Evolutionary conservation across 208 protist genomes (phyloP), one percentile per base, ranked within the genome.

Genomic region (Trypanosoma cruzi): DNA sequence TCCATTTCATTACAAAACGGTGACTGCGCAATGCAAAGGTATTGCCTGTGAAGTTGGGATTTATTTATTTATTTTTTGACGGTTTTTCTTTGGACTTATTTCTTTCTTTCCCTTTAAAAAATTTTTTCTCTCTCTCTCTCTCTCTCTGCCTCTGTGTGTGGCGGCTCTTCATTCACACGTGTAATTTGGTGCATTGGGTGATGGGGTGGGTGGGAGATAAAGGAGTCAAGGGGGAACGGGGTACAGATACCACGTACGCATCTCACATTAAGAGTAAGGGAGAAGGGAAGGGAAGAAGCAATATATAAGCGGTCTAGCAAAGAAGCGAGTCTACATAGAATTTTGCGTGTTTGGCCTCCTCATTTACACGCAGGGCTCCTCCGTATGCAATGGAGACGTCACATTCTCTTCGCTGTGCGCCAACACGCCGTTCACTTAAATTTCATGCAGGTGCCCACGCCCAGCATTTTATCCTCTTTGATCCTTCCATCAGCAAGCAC

Each of bases 401-500:
- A n/a, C 34, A 59, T 7, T 46, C 58, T 73, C 31, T 69, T 37
- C 67, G 60, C n/a, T 89, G 81, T 68, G 79, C 75, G 0, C 85
- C 88, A 24, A 86, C 82, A n/a, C 81, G 88, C 4, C 70, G 86
- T 14, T 83, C 90, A 20, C 64, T 92, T 50, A 96, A 94, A 73
- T 96, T 94, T 63, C 55, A 50, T 48, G 71, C 77, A 20, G 68
- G 71, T 16, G 64, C 73, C 0, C 72, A 89, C 36, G 75, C 82
- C 8, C 75, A 82, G 5, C 81, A 96, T 50, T 96, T 92, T 70
- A 77, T 96, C 46, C 72, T 72, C 53, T 94, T 96, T 66, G 88
- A 92, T 74, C 58, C 78, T 11, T 61, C 85, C 29, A 88, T 96
- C 49, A 88, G 80, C 48, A 82, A 85, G 14, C 80, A 91, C 42